These are phyloP conservation scores for Pseudogymnoascus sp. DNA, from an alignment of 2,329 filamentous ascomycete genomes.

Conservation along the genomic window DNA sequence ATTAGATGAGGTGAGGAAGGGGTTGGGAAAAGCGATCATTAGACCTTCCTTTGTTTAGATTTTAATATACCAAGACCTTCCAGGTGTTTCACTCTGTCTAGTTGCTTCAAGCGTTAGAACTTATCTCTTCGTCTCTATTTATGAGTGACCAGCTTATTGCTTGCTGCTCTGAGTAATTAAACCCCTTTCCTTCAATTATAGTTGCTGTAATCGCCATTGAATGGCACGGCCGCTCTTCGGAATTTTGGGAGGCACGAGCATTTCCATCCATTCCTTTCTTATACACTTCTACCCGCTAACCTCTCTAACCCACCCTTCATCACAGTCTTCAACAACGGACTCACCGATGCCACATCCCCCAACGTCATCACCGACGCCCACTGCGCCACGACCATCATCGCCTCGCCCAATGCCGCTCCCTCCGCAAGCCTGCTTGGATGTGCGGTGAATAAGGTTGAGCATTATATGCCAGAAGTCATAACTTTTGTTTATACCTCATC, in stretches of 20 bases:
- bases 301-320: constrained; percentile 14
- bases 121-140: neutral
- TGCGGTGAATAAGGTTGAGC: neutral
- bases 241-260: neutral
- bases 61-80: constrained; percentile 1
- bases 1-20: constrained; percentile 79
- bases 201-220: neutral
- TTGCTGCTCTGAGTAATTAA: neutral
- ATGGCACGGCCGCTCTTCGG: neutral
- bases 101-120: too few relatives aligned
- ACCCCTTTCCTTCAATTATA: neutral
- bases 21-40: constrained; percentile 68
- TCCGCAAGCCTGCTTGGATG: constrained; percentile 48
- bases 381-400: constrained; percentile 72
- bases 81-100: neutral
- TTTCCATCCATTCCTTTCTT: neutral
- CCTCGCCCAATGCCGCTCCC: constrained; percentile 35
- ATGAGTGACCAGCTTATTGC: neutral
- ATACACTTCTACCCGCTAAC: constrained; percentile 8
- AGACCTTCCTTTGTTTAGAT: constrained; percentile 12
- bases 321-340: constrained; percentile 34
- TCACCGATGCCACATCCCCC: constrained; percentile 66
- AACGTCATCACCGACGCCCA: constrained; percentile 71
- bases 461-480: neutral
- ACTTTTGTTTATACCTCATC: neutral